A percentile compares a stretch with the other conserved stretches of the same genome.
Evolutionary conservation across 2,329 filamentous ascomycete species (phyloP).

Genomic region (Colletotrichum navitas): DNA sequence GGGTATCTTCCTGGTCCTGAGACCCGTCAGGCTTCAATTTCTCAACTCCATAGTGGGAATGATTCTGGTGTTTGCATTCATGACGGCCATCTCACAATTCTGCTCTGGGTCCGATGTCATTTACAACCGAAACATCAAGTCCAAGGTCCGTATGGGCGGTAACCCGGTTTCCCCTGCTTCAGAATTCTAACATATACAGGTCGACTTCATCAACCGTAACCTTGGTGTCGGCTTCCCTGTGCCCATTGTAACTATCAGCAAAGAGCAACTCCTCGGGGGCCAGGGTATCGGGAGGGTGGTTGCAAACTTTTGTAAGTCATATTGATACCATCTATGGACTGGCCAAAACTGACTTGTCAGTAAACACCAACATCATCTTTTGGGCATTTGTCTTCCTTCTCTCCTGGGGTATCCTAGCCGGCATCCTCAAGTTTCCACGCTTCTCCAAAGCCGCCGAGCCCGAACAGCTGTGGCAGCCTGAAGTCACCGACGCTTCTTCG

Average conservation of each 20-base stretch:
- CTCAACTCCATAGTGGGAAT: conserved; percentile 64
- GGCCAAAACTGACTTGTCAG: conserved; percentile 43
- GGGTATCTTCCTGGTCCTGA: conserved; percentile 55
- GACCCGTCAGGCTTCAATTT: conserved; percentile 54
- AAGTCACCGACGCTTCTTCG: not conserved
- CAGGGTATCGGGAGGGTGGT: conserved; percentile 57
- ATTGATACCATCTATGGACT: not conserved
- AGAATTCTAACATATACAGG: conserved; percentile 49
- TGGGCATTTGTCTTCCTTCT: conserved; percentile 51
- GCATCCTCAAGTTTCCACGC: not conserved
- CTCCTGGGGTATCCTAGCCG: conserved; percentile 34
- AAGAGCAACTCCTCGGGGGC: conserved; percentile 49
- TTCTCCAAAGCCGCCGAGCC: not conserved
- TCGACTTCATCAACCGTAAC: conserved; percentile 64
- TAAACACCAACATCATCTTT: conserved; percentile 52
- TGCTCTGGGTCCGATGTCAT: conserved; percentile 44
- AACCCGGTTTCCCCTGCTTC: not conserved
- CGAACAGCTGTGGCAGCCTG: conserved; percentile 1
- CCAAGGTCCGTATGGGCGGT: conserved; percentile 47
- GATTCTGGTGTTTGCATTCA: conserved; percentile 54
- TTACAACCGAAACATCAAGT: conserved; percentile 51
- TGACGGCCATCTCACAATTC: conserved; percentile 47
- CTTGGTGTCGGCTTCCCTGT: conserved; percentile 65
- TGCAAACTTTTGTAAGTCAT: conserved; percentile 57
- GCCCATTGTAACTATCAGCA: conserved; percentile 61